Base-by-base conservation (phyloP, 306 rosid species). In the Elaeagnus macrophylla region DNA sequence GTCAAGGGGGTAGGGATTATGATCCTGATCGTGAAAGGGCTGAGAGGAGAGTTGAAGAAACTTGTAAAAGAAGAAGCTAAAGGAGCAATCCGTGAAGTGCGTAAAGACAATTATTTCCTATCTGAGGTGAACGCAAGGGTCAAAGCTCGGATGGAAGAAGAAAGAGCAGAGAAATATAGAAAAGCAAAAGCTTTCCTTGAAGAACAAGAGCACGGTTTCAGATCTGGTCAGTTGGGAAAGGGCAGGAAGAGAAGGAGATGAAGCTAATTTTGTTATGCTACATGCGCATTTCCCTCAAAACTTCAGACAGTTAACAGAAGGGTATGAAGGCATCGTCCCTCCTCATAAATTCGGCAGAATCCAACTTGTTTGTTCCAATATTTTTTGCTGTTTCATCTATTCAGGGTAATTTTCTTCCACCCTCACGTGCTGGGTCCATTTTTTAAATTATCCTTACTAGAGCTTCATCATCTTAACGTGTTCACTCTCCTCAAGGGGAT, bases 151-250 rank as follows among this genome's bases (percentile, higher is more conserved):
- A 43, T n/a, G 62, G 85, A 82, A 60, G 66, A 84, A 64, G 96
- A 84, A 60, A 72, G 77, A 59, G 76, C 82, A 17, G 96, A 86
- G 69, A 84, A 76, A 65, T 76, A 64, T 64, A 82, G 82, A 51
- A 86, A 69, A 54, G 76, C 83, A 14, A 77, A 56, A 60, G 85
- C 85, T 35, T 91, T 91, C 80, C 95, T 91, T 59, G 86, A 86
- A 76, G 86, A 82, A 39, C 96, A 91, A 78, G 93, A 86, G 48
- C 73, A 78, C 41, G 96, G 87, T 48, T 82, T 86, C 65, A 91
- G 82, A 69, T 91, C 97, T 48, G 96, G 96, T 48, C 89, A 83
- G 61, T 56, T 91, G 41, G 97, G 97, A 68, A 86, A 81, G 53
- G 97, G 97, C 68, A 75, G 58, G 76, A 91, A 86, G 71, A 81